Conservation (phyloP, 345 rosid genomes). For the Combretum micranthum region DNA sequence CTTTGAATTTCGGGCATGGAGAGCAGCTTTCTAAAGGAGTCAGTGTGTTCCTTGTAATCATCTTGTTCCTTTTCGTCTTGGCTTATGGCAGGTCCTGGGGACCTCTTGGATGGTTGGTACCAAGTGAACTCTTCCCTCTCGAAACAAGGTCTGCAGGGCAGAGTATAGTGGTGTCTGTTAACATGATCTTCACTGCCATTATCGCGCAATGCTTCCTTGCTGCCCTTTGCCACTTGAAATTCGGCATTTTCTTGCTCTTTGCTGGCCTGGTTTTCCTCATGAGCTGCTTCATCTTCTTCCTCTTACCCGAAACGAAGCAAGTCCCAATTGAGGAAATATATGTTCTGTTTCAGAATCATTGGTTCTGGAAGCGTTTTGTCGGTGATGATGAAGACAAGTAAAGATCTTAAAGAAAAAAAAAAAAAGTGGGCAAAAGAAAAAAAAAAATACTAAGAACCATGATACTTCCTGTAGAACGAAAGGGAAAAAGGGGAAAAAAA, state of each 20-base stretch:
- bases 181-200: slow-evolving; percentile 75
- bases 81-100: slow-evolving; percentile 97
- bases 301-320: slow-evolving; percentile 86
- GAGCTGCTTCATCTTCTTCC: slow-evolving; percentile 68
- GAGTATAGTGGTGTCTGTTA: slow-evolving; percentile 75
- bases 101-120: slow-evolving; percentile 92
- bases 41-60: slow-evolving; percentile 43
- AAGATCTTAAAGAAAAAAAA: neutral
- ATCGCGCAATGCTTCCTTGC: slow-evolving; percentile 76
- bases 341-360: slow-evolving; percentile 61
- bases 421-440: neutral
- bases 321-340: slow-evolving; percentile 83
- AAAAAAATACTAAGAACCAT: too few relatives aligned
- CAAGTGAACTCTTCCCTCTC: slow-evolving; percentile 80
- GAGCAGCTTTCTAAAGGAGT: slow-evolving; percentile 29
- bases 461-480: too few relatives aligned
- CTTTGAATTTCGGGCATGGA: slow-evolving; percentile 62
- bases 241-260: slow-evolving; percentile 68
- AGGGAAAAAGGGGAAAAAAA: too few relatives aligned
- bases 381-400: neutral
- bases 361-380: slow-evolving; percentile 77
- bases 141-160: slow-evolving; percentile 95
- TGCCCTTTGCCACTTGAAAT: slow-evolving; percentile 62
- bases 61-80: slow-evolving; percentile 62
- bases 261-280: slow-evolving; percentile 55